Evolutionary conservation across 108 stramenopile genomes (phyloP), one percentile per base, ranked within the genome.

Genomic region (Nitzschia inconspicua): DNA sequence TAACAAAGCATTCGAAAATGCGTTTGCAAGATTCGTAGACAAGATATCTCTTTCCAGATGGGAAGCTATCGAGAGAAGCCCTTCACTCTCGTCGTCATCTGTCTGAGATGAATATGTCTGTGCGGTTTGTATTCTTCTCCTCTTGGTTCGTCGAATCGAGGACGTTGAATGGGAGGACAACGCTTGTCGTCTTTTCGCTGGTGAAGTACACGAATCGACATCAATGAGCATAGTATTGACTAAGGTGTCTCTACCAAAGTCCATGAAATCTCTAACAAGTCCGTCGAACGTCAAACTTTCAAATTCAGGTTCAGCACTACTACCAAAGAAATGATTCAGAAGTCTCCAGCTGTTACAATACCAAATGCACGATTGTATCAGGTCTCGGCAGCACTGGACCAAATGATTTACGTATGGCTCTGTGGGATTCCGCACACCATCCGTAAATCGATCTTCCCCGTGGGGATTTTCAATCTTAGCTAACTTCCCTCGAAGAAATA

Each of bases 401-500:
- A 82, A 44, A 58, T 73, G 51, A 40, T 68, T 62, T 14, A 82
- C 65, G 25, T 70, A 73, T 14, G 58, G 41, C 55, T 77, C 75
- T n/a, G 80, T 70, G 14, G 80, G 75, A 40, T 66, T 64, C 2
- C 57, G 55, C 36, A 75, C 65, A 2, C 66, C 74, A 39, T 74
- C 78, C 23, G 57, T 42, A 29, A 44, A 55, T 37, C 56, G 55
- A 11, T 35, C 34, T 20, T 43, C 43, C 31, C 69, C 69, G 22
- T 49, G 50, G 24, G 47, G 57, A 47, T 78, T 60, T 34, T 51
- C 77, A 27, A 75, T 69, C n/a, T 61, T 73, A 10, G 78, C 66
- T 34, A 89, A 70, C n/a, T 63, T 70, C 8, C 68, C 56, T 30
- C 83, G 72, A 40, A 89, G 81, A 51, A 75, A 63, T 13, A 80